Conservation (phyloP, 108 stramenopile species). For the Nitzschia putrida region DNA sequence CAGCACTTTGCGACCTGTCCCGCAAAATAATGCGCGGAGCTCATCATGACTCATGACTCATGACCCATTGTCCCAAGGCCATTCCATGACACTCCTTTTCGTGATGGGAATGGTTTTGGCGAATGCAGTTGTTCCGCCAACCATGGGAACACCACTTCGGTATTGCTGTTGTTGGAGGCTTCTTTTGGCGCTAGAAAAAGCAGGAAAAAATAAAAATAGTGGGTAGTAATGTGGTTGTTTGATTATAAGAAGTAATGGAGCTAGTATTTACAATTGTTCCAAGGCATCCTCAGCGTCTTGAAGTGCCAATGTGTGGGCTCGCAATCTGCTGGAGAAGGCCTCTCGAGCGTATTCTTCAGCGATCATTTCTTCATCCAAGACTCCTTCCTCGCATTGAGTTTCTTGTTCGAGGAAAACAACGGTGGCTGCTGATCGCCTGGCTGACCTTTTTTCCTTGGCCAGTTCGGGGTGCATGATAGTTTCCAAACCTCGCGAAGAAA, state of each 20-base stretch:
- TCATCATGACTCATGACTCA: no score
- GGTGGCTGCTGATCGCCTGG: slow-evolving; percentile 4
- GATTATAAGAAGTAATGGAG: neutral
- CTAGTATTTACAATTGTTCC: neutral
- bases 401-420: slow-evolving; percentile 20
- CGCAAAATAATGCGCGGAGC: no score
- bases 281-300: slow-evolving; percentile 4
- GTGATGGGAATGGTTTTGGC: no score
- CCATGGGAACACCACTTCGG: no score
- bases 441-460: neutral
- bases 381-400: slow-evolving; percentile 3
- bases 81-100: no score
- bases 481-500: slow-evolving; percentile 12
- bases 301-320: neutral
- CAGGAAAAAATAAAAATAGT: no score
- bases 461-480: neutral
- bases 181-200: no score
- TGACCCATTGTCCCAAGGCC: no score
- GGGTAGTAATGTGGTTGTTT: neutral
- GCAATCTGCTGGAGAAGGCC: neutral
- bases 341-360: slow-evolving; percentile 5
- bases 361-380: neutral
- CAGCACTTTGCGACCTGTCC: no score
- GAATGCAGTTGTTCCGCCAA: no score
- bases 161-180: no score